These are phyloP conservation scores for Lizonia empirigonia DNA, from an alignment of 2,329 filamentous ascomycete genomes.

Conservation along the genomic window DNA sequence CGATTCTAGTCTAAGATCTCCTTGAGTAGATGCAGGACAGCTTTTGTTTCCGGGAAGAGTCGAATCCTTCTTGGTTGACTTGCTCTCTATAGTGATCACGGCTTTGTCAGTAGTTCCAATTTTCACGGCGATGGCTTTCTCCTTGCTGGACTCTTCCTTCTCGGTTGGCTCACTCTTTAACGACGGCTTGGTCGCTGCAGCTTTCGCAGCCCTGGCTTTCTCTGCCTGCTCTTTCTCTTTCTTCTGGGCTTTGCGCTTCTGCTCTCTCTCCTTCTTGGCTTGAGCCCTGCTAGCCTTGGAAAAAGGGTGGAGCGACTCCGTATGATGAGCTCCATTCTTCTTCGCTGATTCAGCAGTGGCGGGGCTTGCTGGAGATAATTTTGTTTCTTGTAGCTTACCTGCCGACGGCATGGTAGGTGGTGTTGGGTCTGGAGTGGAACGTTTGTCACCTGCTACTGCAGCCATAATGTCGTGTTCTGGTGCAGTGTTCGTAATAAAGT, in stretches of 20 bases:
- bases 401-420: background rate
- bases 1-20: background rate
- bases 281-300: conserved; percentile 36
- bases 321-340: conserved; percentile 34
- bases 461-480: background rate
- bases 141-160: background rate
- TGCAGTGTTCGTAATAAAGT: background rate
- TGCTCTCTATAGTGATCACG: background rate
- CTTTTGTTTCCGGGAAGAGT: background rate
- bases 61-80: background rate
- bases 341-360: conserved; percentile 14
- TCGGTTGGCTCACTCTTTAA: background rate
- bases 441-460: background rate
- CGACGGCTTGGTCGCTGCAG: conserved; percentile 7
- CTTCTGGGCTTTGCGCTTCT: conserved; percentile 46
- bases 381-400: background rate
- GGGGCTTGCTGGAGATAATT: background rate
- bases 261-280: conserved; percentile 41
- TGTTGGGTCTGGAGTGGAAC: background rate
- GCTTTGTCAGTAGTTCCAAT: background rate
- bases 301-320: conserved; percentile 39
- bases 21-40: background rate
- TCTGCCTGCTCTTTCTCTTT: conserved; percentile 30
- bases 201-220: conserved; percentile 15
- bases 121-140: background rate